phyloP scores from a whole-genome alignment of 2,329 filamentous ascomycete species.

The Clonostachys rhizophaga region DNA sequence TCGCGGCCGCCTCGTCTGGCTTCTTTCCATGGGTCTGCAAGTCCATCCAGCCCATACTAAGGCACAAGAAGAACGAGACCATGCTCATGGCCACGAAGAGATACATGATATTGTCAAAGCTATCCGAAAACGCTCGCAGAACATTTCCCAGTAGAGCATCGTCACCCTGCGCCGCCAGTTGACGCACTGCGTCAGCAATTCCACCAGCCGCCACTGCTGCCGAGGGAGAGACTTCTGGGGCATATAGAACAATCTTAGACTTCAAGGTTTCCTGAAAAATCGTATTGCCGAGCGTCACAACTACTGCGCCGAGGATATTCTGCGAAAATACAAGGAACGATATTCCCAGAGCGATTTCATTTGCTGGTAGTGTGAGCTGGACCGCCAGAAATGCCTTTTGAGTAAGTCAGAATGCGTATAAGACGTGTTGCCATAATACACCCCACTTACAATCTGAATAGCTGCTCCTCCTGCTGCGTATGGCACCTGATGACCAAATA shows the following conservation, averaged over 20 bases:
- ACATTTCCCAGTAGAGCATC: neutral
- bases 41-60: conserved; percentile 12
- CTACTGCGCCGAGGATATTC: conserved; percentile 29
- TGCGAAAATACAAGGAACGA: conserved; percentile 24
- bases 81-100: conserved; percentile 4
- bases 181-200: conserved; percentile 7
- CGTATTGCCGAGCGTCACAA: conserved; percentile 8
- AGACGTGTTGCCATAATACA: conserved; percentile 1
- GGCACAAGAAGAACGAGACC: conserved; percentile 3
- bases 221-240: conserved; percentile 3
- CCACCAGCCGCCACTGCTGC: conserved; percentile 9
- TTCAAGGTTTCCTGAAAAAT: conserved; percentile 8
- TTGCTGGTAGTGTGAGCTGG: neutral
- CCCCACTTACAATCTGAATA: conserved; percentile 5
- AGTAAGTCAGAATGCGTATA: conserved; percentile 5
- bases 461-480: conserved; percentile 16
- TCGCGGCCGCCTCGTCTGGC: neutral
- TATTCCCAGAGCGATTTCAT: conserved; percentile 4
- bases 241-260: conserved; percentile 2
- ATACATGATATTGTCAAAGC: conserved; percentile 7
- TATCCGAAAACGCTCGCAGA: conserved; percentile 5
- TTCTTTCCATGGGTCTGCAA: conserved; percentile 3
- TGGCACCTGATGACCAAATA: conserved; percentile 44
- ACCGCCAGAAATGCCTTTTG: conserved; percentile 7
- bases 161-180: conserved; percentile 3